phyloP scores from a whole-genome alignment of 2,329 filamentous ascomycete genomes.

The Neophaeococcomyces mojaviensis region DNA sequence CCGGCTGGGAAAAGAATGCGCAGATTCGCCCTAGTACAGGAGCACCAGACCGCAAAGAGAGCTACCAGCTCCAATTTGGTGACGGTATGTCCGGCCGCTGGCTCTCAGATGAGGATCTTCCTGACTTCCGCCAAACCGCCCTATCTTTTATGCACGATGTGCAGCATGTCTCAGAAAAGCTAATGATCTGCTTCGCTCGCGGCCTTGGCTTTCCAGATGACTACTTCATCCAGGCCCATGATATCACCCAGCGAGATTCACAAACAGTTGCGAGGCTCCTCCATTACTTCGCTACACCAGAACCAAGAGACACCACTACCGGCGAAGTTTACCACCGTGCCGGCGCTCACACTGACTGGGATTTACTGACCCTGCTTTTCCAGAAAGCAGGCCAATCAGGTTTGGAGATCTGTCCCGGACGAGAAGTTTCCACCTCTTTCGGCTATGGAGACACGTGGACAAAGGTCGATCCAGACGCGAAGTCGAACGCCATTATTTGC shows the following conservation, averaged over 20 bases:
- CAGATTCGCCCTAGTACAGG: conserved; percentile 56
- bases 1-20: conserved; percentile 54
- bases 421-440: conserved; percentile 53
- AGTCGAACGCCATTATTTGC: conserved; percentile 50
- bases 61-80: conserved; percentile 57
- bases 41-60: conserved; percentile 52
- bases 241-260: conserved; percentile 41
- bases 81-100: conserved; percentile 46
- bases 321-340: conserved; percentile 48
- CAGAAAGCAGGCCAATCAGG: conserved; percentile 54
- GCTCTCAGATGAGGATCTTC: conserved; percentile 42
- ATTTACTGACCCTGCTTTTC: conserved; percentile 55
- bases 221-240: conserved; percentile 50
- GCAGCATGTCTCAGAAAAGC: conserved; percentile 47
- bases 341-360: conserved; percentile 59
- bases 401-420: conserved; percentile 57
- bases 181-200: conserved; percentile 54
- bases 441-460: conserved; percentile 56
- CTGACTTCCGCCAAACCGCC: conserved; percentile 41
- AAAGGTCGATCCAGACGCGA: conserved; percentile 45
- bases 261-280: conserved; percentile 51
- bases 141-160: conserved; percentile 49
- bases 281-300: conserved; percentile 47
- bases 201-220: conserved; percentile 50
- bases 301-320: conserved; percentile 29